A percentile compares a stretch with the other conserved stretches of the same genome.
phyloP scores from a whole-genome alignment of 2,329 filamentous ascomycete genomes.

The Colletotrichum cuscutae region DNA sequence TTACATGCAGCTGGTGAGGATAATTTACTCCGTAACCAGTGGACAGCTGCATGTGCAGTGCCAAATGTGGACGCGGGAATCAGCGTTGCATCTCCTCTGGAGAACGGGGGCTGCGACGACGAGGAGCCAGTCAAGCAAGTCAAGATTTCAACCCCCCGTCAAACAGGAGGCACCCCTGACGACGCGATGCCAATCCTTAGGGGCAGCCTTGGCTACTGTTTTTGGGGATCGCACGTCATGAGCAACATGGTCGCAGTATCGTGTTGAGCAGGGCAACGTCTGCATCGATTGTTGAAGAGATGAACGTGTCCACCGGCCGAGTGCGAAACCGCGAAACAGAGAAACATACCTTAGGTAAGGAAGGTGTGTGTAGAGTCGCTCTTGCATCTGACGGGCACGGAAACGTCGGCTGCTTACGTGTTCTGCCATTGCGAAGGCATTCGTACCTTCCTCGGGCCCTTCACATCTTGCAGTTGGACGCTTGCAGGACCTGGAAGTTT shows the following conservation, averaged over 20 bases:
- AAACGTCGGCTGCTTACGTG: background rate
- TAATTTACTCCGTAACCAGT: constrained; percentile 1
- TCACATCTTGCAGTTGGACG: background rate
- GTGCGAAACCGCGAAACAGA: background rate
- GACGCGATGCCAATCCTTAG: constrained; percentile 8
- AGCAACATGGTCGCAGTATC: background rate
- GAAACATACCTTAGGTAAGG: background rate
- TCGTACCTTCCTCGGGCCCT: background rate
- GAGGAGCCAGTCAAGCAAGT: background rate
- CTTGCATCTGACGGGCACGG: background rate
- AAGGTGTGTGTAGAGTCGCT: background rate
- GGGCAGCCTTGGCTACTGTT: background rate
- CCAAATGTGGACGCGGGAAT: background rate
- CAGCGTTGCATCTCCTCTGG: constrained; percentile 13
- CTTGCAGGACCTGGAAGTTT: background rate
- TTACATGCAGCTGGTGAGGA: background rate
- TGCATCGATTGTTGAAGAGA: constrained; percentile 6
- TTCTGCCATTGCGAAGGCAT: background rate
- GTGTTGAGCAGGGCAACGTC: constrained; percentile 11
- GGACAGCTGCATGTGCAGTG: background rate
- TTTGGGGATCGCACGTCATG: constrained; percentile 18
- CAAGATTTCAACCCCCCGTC: background rate
- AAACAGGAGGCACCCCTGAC: constrained; percentile 2
- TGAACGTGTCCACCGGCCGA: constrained; percentile 9
- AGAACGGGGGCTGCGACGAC: background rate